Conservation (phyloP, 306 rosid species). For the Prinsepia uniflora region DNA sequence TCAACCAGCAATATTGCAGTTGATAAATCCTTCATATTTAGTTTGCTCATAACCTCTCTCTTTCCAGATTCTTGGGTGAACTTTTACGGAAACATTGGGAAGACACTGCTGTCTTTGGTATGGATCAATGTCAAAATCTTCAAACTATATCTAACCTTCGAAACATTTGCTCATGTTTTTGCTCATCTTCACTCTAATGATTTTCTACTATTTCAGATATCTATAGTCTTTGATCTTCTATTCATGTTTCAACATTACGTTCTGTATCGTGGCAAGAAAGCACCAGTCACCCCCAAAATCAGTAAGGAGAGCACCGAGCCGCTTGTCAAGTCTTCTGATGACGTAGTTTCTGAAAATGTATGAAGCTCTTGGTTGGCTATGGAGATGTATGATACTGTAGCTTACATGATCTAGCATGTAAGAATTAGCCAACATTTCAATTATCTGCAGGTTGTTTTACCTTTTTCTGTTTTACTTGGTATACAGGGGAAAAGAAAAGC, state of each 20-base stretch:
- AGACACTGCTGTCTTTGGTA: slow-evolving; percentile 77
- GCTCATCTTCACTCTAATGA: background rate
- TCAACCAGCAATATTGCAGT: background rate
- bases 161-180: background rate
- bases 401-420: background rate
- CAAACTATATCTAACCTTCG: background rate
- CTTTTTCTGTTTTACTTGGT: background rate
- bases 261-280: slow-evolving; percentile 44
- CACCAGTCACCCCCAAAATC: slow-evolving; percentile 19
- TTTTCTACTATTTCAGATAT: slow-evolving; percentile 50
- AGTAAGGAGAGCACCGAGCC: slow-evolving; percentile 38
- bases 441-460: background rate
- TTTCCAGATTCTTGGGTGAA: slow-evolving; percentile 81
- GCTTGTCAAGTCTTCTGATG: slow-evolving; percentile 35
- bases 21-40: slow-evolving; percentile 13
- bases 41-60: slow-evolving; percentile 15
- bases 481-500: background rate
- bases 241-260: slow-evolving; percentile 72
- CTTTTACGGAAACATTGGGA: slow-evolving; percentile 83
- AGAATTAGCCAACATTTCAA: background rate
- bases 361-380: slow-evolving; percentile 15
- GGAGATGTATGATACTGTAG: background rate
- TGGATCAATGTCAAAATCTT: slow-evolving; percentile 9
- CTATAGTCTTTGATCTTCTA: slow-evolving; percentile 66
- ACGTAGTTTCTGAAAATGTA: slow-evolving; percentile 29